Evolutionary conservation across 1,139 yeast genomes (phyloP).

Genomic region (Pichia sp.): DNA sequence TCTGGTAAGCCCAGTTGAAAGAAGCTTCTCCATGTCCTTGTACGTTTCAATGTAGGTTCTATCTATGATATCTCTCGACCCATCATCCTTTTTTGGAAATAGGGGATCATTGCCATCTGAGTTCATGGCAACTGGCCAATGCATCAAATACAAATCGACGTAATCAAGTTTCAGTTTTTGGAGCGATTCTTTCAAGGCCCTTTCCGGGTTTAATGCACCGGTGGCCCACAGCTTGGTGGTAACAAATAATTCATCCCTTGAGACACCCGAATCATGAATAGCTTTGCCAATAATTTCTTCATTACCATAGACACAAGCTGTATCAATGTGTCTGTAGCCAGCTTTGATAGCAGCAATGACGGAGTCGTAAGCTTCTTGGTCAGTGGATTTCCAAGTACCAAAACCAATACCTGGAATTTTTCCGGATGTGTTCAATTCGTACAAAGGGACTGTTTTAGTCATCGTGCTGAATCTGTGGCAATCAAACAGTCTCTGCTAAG

Average conservation of each 20-base stretch:
- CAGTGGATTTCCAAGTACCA: conserved; percentile 56
- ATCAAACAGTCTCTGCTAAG: too few species aligned
- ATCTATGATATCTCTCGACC: conserved; percentile 46
- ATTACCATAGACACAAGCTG: conserved; percentile 54
- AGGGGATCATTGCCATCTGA: conserved; percentile 39
- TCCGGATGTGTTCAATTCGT: conserved; percentile 21
- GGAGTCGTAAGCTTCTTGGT: conserved; percentile 57
- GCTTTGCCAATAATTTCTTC: conserved; percentile 55
- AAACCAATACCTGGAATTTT: conserved; percentile 56
- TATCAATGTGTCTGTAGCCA: conserved; percentile 58
- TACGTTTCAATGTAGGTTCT: conserved; percentile 60
- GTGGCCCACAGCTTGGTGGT: conserved; percentile 50
- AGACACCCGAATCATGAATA: conserved; percentile 41
- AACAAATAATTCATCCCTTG: conserved; percentile 44
- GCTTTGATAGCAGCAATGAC: conserved; percentile 53
- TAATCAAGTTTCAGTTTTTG: conserved; percentile 69
- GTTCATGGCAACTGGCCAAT: conserved; percentile 71
- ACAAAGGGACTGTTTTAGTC: too few species aligned
- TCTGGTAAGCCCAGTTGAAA: conserved; percentile 38
- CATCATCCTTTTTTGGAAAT: conserved; percentile 40
- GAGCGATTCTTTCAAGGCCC: conserved; percentile 60
- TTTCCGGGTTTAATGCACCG: conserved; percentile 48
- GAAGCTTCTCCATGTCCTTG: conserved; percentile 60
- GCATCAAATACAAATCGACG: conserved; percentile 77
- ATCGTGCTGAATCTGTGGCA: too few species aligned